phyloP scores from a whole-genome alignment of 257 asterid species.

The Echites panduratus region DNA sequence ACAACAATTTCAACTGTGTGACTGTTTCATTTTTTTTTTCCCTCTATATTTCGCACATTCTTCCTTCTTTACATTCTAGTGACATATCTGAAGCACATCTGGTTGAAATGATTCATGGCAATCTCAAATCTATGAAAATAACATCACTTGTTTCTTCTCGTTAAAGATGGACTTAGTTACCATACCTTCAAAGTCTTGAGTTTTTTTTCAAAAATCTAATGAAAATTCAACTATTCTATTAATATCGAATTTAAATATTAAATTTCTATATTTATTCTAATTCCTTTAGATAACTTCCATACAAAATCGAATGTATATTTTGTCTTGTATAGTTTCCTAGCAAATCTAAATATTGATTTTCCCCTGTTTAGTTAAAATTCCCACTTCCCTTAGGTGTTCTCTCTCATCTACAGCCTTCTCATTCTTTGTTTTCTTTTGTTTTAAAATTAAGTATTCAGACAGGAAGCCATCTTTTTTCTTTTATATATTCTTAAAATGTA shows the following conservation, averaged over 20 bases:
- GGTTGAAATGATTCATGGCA: background rate
- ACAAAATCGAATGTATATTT: background rate
- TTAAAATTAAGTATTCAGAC: background rate
- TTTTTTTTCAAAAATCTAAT: background rate
- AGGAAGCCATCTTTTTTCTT: background rate
- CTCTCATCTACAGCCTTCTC: background rate
- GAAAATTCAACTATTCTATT: background rate
- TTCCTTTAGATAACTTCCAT: background rate
- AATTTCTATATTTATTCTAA: background rate
- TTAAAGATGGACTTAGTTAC: background rate
- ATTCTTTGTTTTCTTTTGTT: background rate
- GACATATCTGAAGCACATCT: background rate
- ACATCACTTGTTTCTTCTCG: background rate
- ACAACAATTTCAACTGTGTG: too few species aligned
- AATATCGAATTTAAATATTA: background rate
- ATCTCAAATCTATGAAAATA: background rate
- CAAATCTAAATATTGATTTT: background rate
- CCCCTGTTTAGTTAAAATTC: background rate
- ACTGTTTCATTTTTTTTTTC: too few species aligned
- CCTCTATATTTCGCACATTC: background rate
- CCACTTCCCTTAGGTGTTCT: too few species aligned
- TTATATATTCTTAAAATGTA: background rate
- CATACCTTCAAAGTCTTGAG: background rate
- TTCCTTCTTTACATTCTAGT: background rate
- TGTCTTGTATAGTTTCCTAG: background rate